These are phyloP conservation scores for Pyrus communis DNA, from an alignment of 306 rosid species.

Conservation along the genomic window DNA sequence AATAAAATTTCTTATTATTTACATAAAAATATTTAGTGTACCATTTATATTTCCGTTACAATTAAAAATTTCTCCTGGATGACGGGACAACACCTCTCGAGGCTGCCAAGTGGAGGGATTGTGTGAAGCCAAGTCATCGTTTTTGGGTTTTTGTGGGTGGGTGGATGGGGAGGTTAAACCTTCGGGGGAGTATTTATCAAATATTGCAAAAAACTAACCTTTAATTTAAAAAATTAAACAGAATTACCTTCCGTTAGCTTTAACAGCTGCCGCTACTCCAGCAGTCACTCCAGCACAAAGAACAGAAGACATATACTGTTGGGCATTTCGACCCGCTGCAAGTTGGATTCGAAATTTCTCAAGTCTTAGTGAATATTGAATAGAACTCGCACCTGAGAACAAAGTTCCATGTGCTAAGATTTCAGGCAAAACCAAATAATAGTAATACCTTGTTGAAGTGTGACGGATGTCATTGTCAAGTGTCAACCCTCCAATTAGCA, in stretches of 20 bases:
- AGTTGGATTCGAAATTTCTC: background rate
- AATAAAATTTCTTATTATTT: too few species aligned
- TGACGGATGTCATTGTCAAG: conserved; percentile 68
- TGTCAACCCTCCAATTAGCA: conserved; percentile 79
- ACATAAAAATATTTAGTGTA: too few species aligned
- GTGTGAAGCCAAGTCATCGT: too few species aligned
- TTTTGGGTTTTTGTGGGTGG: too few species aligned
- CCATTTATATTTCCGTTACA: too few species aligned
- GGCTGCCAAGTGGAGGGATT: too few species aligned
- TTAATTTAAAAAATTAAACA: too few species aligned
- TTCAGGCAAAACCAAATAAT: background rate
- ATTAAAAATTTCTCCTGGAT: too few species aligned
- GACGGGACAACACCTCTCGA: too few species aligned
- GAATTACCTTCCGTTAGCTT: conserved; percentile 89
- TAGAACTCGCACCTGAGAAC: background rate
- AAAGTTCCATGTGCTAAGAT: background rate
- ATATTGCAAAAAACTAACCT: too few species aligned
- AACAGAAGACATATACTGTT: conserved; percentile 48
- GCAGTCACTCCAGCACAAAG: conserved; percentile 79
- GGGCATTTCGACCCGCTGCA: conserved; percentile 50
- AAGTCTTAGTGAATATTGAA: background rate
- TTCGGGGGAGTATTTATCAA: too few species aligned
- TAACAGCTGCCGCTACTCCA: conserved; percentile 62
- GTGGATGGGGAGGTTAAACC: too few species aligned
- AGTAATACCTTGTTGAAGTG: conserved; percentile 70